A percentile compares a stretch with the other conserved stretches of the same genome.
Evolutionary conservation across 805 yeast species (phyloP).

Genomic region (Suhomyces emberorum): DNA sequence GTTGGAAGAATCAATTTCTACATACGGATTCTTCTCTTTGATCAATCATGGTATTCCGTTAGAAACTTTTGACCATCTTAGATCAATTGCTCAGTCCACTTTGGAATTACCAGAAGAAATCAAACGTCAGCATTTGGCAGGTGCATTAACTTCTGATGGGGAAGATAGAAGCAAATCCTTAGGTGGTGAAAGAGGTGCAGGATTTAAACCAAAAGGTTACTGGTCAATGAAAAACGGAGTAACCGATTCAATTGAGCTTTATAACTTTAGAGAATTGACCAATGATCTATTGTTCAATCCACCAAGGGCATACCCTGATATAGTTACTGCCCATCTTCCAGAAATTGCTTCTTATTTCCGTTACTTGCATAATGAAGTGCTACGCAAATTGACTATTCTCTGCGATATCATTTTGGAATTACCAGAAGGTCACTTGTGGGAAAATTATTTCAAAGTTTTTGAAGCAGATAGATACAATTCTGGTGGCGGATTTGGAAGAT

Average conservation of each 20-base stretch:
- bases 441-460: constrained; percentile 24
- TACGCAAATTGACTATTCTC: constrained; percentile 21
- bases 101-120: constrained; percentile 39
- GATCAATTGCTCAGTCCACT: constrained; percentile 40
- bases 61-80: constrained; percentile 30
- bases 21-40: constrained; percentile 44
- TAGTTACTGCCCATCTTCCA: constrained; percentile 19
- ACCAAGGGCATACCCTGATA: constrained; percentile 21
- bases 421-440: constrained; percentile 28
- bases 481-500: constrained; percentile 29
- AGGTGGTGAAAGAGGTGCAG: constrained; percentile 30
- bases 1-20: constrained; percentile 38
- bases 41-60: constrained; percentile 39
- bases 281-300: constrained; percentile 21
- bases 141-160: constrained; percentile 30
- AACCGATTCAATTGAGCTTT: constrained; percentile 24
- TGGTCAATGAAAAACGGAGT: constrained; percentile 31
- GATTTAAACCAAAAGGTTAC: constrained; percentile 29
- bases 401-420: constrained; percentile 27
- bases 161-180: constrained; percentile 24
- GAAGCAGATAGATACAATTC: constrained; percentile 21
- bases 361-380: constrained; percentile 18
- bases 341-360: constrained; percentile 23
- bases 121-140: constrained; percentile 38
- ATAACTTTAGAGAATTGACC: constrained; percentile 25